phyloP scores from a whole-genome alignment of 495 filamentous ascomycete species.

The Xylaria bambusicola region DNA sequence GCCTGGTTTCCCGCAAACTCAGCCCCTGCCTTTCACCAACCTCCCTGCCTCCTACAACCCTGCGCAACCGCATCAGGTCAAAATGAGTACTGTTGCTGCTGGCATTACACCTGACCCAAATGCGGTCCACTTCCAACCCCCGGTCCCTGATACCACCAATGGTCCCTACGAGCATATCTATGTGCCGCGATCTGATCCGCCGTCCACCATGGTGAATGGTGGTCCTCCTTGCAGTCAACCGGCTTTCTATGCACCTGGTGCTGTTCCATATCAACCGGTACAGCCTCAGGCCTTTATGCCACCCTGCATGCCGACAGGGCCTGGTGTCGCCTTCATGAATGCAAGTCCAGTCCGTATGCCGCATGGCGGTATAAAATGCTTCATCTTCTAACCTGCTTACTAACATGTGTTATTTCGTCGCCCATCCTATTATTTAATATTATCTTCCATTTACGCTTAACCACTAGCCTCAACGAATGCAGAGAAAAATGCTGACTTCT shows the following conservation, averaged over 20 bases:
- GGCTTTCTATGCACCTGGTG: constrained; percentile 13
- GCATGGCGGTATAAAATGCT: background rate
- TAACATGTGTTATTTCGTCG: too few species aligned
- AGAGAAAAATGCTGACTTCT: constrained; percentile 24
- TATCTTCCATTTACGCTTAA: background rate
- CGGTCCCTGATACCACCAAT: constrained; percentile 46
- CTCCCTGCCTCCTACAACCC: constrained; percentile 8
- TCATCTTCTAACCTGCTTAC: background rate
- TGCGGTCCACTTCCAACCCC: constrained; percentile 47
- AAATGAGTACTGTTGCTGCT: constrained; percentile 18
- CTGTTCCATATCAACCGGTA: constrained; percentile 24
- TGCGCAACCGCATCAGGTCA: constrained; percentile 1
- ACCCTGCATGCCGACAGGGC: constrained; percentile 14
- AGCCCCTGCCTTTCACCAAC: constrained; percentile 1
- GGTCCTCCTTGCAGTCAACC: background rate
- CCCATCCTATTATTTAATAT: too few species aligned
- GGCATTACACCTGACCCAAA: constrained; percentile 30
- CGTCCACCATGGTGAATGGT: background rate
- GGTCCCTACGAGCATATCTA: constrained; percentile 49
- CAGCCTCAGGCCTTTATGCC: constrained; percentile 24
- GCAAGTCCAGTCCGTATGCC: constrained; percentile 27
- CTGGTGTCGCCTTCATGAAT: constrained; percentile 19
- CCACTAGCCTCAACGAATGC: background rate
- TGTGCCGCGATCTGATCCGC: constrained; percentile 44
- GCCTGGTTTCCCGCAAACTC: background rate